Evolutionary conservation across 805 yeast genomes (phyloP).

Genomic region (Wickerhamomyces subpelliculosus): DNA sequence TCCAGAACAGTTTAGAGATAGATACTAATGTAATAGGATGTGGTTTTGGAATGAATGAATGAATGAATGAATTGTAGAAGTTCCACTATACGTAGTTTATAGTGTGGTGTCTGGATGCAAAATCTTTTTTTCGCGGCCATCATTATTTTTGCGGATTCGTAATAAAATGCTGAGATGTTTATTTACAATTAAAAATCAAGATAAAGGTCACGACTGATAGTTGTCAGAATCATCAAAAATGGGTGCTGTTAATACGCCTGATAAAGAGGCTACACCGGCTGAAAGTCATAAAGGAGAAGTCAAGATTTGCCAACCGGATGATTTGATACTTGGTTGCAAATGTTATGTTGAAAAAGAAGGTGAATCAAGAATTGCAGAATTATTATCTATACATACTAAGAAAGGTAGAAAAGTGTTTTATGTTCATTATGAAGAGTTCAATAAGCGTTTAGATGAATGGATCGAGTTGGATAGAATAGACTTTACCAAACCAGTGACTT

Average conservation of each 20-base stretch:
- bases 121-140: too few species aligned
- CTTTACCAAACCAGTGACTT: slow-evolving; percentile 56
- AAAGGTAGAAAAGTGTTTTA: slow-evolving; percentile 78
- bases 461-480: slow-evolving; percentile 66
- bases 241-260: neutral
- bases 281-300: slow-evolving; percentile 14
- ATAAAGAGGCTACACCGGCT: slow-evolving; percentile 16
- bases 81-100: too few species aligned
- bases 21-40: slow-evolving; percentile 6
- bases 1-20: slow-evolving; percentile 13
- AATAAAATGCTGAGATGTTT: too few species aligned
- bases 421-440: slow-evolving; percentile 91
- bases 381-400: slow-evolving; percentile 66
- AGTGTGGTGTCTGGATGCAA: too few species aligned
- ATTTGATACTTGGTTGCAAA: slow-evolving; percentile 70
- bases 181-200: too few species aligned
- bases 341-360: slow-evolving; percentile 78
- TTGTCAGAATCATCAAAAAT: neutral
- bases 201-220: too few species aligned
- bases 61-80: neutral
- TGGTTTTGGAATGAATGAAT: neutral
- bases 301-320: slow-evolving; percentile 32
- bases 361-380: slow-evolving; percentile 76
- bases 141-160: too few species aligned
- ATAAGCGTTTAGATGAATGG: slow-evolving; percentile 97